phyloP scores from a whole-genome alignment of 1,139 yeast species.

The Meyerozyma elateridarum region DNA sequence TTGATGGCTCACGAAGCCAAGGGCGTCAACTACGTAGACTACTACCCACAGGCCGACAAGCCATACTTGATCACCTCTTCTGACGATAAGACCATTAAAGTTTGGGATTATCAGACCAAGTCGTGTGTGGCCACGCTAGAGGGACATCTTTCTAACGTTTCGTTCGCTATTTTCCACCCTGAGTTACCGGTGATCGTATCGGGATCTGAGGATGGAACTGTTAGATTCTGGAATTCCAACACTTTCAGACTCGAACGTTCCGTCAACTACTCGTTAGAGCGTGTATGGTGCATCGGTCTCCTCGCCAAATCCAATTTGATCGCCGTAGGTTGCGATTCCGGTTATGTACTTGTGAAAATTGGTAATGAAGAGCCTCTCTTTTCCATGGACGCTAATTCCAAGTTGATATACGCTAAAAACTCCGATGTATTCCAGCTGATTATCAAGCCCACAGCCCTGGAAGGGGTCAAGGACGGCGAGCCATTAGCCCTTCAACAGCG shows the following conservation, averaged over 20 bases:
- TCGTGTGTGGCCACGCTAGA: constrained; percentile 90
- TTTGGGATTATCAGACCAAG: constrained; percentile 98
- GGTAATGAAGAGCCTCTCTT: constrained; percentile 94
- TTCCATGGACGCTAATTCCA: constrained; percentile 91
- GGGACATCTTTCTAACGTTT: constrained; percentile 91
- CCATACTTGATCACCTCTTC: constrained; percentile 92
- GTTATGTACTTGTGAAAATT: constrained; percentile 77
- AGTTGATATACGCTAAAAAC: constrained; percentile 85
- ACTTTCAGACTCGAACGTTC: constrained; percentile 87
- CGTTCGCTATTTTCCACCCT: constrained; percentile 96
- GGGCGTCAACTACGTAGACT: constrained; percentile 94
- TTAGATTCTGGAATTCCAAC: constrained; percentile 75
- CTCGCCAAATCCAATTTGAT: constrained; percentile 74
- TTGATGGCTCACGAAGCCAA: constrained; percentile 85
- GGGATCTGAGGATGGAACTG: constrained; percentile 79
- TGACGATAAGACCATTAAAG: constrained; percentile 84
- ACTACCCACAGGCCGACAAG: constrained; percentile 94
- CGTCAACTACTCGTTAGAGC: constrained; percentile 82
- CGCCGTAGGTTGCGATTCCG: constrained; percentile 94
- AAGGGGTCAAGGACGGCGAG: constrained; percentile 77
- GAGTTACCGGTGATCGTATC: constrained; percentile 84
- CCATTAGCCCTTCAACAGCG: constrained; percentile 68
- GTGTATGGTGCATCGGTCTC: constrained; percentile 93
- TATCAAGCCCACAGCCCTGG: constrained; percentile 62
- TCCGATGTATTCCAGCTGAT: constrained; percentile 85